Conservation (phyloP, 495 filamentous ascomycete genomes). For the Tuber umbilicatum region DNA sequence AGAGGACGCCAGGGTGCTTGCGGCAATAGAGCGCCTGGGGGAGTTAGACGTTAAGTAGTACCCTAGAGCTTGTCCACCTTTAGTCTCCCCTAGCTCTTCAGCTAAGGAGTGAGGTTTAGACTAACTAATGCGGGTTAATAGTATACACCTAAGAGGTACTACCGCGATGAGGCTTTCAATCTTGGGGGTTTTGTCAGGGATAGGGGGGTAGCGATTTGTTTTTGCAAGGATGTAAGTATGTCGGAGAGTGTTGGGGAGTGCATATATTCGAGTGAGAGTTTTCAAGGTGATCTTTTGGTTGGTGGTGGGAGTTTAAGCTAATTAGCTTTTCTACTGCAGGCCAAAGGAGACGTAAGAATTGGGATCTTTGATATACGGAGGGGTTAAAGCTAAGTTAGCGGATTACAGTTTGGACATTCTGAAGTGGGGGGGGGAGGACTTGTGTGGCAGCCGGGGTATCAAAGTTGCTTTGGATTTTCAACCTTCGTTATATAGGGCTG, state of each 20-base stretch:
- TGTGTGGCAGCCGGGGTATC: not conserved
- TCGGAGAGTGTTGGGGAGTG: conserved; percentile 8
- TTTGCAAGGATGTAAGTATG: conserved; percentile 5
- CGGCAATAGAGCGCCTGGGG: conserved; percentile 3
- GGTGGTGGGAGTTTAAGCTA: not conserved
- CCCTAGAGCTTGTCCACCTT: conserved; percentile 11
- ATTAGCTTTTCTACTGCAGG: not conserved
- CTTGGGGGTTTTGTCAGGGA: conserved; percentile 7
- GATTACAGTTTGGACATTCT: not conserved
- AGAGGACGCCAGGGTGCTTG: conserved; percentile 1
- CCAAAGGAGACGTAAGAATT: not conserved
- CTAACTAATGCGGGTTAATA: conserved; percentile 2
- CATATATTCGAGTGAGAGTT: conserved; percentile 13
- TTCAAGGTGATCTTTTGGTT: not conserved
- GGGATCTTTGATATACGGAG: not conserved
- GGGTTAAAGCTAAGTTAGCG: not conserved
- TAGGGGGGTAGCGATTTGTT: conserved; percentile 3
- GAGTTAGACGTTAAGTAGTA: not conserved
- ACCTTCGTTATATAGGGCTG: not conserved
- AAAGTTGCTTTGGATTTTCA: not conserved
- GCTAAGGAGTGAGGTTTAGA: not conserved
- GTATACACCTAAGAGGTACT: conserved; percentile 15
- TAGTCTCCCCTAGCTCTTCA: not conserved
- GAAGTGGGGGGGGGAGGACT: not conserved
- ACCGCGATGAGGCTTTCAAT: not conserved